Evolutionary conservation across 129 eudicot species (phyloP).

Genomic region (Gnaphalium uliginosum): DNA sequence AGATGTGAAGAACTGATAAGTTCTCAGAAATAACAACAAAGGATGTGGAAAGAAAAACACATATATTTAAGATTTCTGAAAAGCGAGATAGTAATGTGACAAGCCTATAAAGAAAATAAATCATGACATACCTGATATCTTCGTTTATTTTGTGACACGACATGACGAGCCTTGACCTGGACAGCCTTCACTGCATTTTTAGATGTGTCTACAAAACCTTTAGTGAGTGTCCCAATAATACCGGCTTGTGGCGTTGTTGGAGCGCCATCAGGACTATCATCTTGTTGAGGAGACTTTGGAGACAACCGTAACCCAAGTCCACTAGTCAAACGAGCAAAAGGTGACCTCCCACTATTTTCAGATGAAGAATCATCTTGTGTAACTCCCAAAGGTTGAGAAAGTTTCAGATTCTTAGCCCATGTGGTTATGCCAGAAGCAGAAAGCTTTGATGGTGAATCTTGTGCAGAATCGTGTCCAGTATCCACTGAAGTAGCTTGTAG

Average conservation of each 20-base stretch:
- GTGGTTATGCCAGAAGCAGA: constrained; percentile 73
- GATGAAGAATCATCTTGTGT: constrained; percentile 56
- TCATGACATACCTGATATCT: constrained; percentile 70
- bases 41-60: constrained; percentile 8
- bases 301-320: constrained; percentile 68
- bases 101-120: too few species aligned
- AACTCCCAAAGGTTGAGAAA: constrained; percentile 56
- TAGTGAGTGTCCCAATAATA: constrained; percentile 78
- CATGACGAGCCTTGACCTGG: constrained; percentile 94
- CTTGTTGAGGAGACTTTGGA: constrained; percentile 60
- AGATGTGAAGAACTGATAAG: background rate
- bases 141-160: constrained; percentile 92
- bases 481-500: constrained; percentile 37
- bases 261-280: constrained; percentile 55
- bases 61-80: constrained; percentile 9
- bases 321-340: constrained; percentile 73
- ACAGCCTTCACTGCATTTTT: constrained; percentile 96
- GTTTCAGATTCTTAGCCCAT: constrained; percentile 80
- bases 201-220: constrained; percentile 89
- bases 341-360: constrained; percentile 53
- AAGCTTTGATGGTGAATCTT: constrained; percentile 47
- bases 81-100: background rate
- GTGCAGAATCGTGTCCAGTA: constrained; percentile 36
- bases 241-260: constrained; percentile 61
- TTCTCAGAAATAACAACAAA: background rate